phyloP scores from a whole-genome alignment of 768 basidiomycete genomes.

The Suillus subluteus region DNA sequence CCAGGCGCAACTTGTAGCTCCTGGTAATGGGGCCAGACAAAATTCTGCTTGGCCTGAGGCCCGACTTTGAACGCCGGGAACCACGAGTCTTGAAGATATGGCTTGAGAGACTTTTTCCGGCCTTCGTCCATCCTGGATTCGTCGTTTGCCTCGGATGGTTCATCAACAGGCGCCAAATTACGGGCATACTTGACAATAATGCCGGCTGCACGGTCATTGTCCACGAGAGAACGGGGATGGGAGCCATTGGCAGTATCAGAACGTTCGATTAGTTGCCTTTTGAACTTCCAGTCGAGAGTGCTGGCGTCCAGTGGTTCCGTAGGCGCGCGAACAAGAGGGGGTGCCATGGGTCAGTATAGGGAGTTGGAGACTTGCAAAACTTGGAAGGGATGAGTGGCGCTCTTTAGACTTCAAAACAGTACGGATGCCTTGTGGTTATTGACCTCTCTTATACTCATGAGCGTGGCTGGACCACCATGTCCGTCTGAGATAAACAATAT shows the following conservation, averaged over 20 bases:
- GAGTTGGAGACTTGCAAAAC: background rate
- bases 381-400: background rate
- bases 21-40: constrained; percentile 15
- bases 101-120: background rate
- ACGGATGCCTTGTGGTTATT: background rate
- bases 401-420: background rate
- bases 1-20: constrained; percentile 7
- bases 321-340: background rate
- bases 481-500: background rate
- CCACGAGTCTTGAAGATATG: constrained; percentile 18
- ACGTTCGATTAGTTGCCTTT: background rate
- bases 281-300: background rate
- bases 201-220: background rate
- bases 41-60: background rate
- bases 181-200: background rate
- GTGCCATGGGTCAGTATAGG: background rate
- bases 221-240: background rate
- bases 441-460: constrained; percentile 4
- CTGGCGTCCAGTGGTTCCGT: background rate
- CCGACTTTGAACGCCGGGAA: constrained; percentile 16
- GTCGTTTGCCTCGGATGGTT: background rate
- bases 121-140: background rate
- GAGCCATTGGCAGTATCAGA: background rate
- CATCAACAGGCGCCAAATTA: background rate
- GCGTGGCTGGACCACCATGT: background rate